phyloP scores from a whole-genome alignment of 1,284 basidiomycete genomes.

The Ceratobasidium sp. region DNA sequence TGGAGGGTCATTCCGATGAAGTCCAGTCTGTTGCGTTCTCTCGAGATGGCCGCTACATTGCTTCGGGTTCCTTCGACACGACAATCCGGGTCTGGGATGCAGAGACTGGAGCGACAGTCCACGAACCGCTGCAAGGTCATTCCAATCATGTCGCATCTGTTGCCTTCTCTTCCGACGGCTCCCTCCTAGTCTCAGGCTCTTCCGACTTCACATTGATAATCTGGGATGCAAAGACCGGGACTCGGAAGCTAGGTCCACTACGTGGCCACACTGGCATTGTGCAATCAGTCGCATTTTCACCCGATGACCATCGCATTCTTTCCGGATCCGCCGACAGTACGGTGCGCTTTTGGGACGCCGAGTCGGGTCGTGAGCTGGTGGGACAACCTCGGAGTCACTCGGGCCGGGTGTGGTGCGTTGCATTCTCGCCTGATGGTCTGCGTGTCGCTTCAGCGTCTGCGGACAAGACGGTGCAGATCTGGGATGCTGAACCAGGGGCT shows the following conservation, averaged over 20 bases:
- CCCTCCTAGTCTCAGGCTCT: not conserved
- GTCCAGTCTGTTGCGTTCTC: not conserved
- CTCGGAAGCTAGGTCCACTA: not conserved
- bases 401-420: too few species aligned
- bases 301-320: not conserved
- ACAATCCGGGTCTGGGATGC: not conserved
- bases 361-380: too few species aligned
- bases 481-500: not conserved
- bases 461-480: too few species aligned
- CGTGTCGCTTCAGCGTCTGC: too few species aligned
- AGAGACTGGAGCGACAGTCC: not conserved
- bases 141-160: not conserved
- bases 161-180: not conserved
- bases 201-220: not conserved
- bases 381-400: too few species aligned
- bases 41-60: too few species aligned
- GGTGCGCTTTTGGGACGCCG: too few species aligned
- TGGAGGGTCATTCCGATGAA: not conserved
- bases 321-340: not conserved
- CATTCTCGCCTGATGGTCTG: too few species aligned
- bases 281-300: slow-evolving; percentile 17
- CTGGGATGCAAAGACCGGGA: slow-evolving; percentile 7
- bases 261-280: not conserved
- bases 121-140: not conserved
- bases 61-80: too few species aligned